A percentile compares a stretch with the other conserved stretches of the same genome.
phyloP scores from a whole-genome alignment of 441 rosid species.

The Euphorbia schlechtendalii region DNA sequence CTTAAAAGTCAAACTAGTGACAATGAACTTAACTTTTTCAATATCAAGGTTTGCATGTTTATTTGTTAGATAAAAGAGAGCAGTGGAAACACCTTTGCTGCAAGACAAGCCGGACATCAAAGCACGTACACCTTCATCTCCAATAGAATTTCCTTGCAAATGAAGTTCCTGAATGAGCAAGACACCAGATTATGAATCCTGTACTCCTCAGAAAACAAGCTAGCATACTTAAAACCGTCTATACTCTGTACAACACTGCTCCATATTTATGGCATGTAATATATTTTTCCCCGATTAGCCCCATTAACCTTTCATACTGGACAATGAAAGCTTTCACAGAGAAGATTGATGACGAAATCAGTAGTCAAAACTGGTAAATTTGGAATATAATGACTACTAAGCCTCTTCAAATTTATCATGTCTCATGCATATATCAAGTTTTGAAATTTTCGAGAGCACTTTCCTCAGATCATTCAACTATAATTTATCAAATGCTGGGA shows the following conservation, averaged over 20 bases:
- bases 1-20: constrained; percentile 20
- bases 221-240: constrained; percentile 3
- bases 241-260: background rate
- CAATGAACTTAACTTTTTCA: background rate
- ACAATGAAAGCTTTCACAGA: background rate
- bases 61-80: constrained; percentile 9
- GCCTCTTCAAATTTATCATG: background rate
- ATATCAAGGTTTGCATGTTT: constrained; percentile 2
- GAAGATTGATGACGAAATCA: too few relatives aligned
- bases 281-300: too few relatives aligned
- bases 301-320: background rate
- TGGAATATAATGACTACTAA: background rate
- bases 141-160: constrained; percentile 89
- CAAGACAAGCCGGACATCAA: constrained; percentile 74
- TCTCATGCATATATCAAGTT: background rate
- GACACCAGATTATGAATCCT: constrained; percentile 17
- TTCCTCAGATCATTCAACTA: background rate
- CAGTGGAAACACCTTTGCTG: constrained; percentile 55
- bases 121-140: constrained; percentile 91
- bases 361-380: background rate
- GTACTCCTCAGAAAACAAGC: constrained; percentile 3
- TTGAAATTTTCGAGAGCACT: background rate
- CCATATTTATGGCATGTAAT: background rate
- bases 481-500: background rate
- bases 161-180: constrained; percentile 66